Evolutionary conservation across 1,284 basidiomycete species (phyloP), one percentile per base, ranked within the genome.

Genomic region (Cryptococcus sp.): DNA sequence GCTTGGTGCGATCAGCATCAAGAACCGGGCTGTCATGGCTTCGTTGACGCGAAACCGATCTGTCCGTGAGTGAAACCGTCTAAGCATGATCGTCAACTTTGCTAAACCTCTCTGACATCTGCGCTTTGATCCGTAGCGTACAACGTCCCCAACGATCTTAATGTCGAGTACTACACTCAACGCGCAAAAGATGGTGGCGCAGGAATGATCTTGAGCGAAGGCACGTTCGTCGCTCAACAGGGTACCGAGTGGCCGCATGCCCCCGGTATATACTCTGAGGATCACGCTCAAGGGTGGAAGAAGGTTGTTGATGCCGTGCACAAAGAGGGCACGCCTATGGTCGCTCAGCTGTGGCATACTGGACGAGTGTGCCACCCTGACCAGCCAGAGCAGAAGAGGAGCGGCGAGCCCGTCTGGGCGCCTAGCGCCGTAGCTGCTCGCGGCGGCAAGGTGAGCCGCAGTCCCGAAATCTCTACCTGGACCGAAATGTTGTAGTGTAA

Each of bases 341-440:
- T 74, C 67, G 44, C 78, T 1, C 83, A 85, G 64, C 68, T 84
- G 0, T 82, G 81, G 82, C 80, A 81, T 3, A 67, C 82, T 2
- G 83, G 83, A 16, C 20, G 57, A 20, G 20, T 45, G 3, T 38
- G 45, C 41, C 52, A 54, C 40, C 47, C 52, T 17, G 57, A 54
- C n/a, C 49, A 50, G 57, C n/a, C 16, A 17, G 41, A 45, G 19
- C 57, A 59, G 41, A 54, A 50, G 27, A 35, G 25, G 45, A 23
- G 44, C 17, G 57, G 57, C 8, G 47, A 45, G 38, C 52, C 52
- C 11, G 52, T 59, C 2, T 59, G 47, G 39, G 52, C 39, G 13
- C 52, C 57, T 4, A 59, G 57, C 46, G 52, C 46, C 16, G 47
- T 59, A n/a, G 47, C 44, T 46, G 57, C 57, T 16, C 25, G 57